phyloP scores from a whole-genome alignment of 345 rosid species.

The Murraya koenigii region DNA sequence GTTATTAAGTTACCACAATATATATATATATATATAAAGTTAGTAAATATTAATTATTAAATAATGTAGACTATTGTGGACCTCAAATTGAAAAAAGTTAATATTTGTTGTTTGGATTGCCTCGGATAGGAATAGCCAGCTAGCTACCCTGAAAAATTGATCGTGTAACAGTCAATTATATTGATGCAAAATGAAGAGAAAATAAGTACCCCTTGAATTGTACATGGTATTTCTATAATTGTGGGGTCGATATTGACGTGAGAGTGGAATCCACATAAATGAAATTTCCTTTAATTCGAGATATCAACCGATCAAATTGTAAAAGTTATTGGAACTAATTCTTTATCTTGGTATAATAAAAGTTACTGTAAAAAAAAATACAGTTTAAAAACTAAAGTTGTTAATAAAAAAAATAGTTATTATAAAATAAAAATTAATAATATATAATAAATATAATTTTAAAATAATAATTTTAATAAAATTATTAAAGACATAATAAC shows the following conservation, averaged over 20 bases:
- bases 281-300: not conserved
- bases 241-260: not conserved
- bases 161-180: not conserved
- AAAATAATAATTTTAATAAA: too few species aligned
- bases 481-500: too few species aligned
- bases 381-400: too few species aligned
- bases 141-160: not conserved
- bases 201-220: not conserved
- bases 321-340: not conserved
- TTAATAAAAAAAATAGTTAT: too few species aligned
- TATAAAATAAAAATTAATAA: too few species aligned
- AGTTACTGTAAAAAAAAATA: too few species aligned
- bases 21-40: too few species aligned
- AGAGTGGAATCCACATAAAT: not conserved
- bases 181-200: not conserved
- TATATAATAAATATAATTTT: too few species aligned
- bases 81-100: not conserved
- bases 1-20: too few species aligned
- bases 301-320: not conserved
- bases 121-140: not conserved
- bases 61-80: not conserved
- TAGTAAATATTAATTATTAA: too few species aligned
- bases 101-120: not conserved
- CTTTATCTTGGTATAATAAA: too few species aligned
- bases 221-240: too few species aligned